Evolutionary conservation across 75 land plant genomes (phyloP), one percentile per base, ranked within the genome.

Genomic region (Selaginella tamariscina): DNA sequence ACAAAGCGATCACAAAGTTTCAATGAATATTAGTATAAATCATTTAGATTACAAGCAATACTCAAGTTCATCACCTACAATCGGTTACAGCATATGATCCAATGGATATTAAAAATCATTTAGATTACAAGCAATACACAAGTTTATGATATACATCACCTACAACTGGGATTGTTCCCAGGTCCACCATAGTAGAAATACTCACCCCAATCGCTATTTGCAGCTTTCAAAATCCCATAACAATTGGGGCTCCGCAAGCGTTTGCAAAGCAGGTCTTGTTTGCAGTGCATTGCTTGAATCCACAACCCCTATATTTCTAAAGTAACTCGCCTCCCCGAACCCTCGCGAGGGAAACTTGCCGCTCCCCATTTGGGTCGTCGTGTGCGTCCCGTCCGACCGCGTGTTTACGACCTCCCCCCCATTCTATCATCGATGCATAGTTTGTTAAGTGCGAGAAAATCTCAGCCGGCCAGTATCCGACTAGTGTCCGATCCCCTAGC

Each of bases 331-430:
- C 26, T 59, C 26, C 8, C 18, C 62, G 21, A 59, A 59, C 8
- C 62, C 62, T 21, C 26, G 27, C 8, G 27, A 23, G 21, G 62
- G 62, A 21, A 21, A 59, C 8, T n/a, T 21, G 18, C 62, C 62
- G 26, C 62, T 59, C 8, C 62, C 95, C 95, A 89, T 89, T 64
- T 82, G 80, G 8, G 95, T 89, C 8, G 85, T 65, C 1, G 95
- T 89, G 79, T 89, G 95, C 18, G 0, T 26, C 0, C 91, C 87
- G 44, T 81, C 78, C 21, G 89, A 79, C 30, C 81, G 70, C 9
- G 90, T 79, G 68, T 89, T 89, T 65, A 89, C 95, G 9, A 89
- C 83, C 68, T 89, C 95, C 1, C 95, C 95, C 64, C 87, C 87
- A 89, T 55, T 89, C 91, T 24, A 89, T 74, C 91, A 86, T 87